phyloP scores from a whole-genome alignment of 2,329 filamentous ascomycete genomes.

The Exophiala phaeomuriformis region DNA sequence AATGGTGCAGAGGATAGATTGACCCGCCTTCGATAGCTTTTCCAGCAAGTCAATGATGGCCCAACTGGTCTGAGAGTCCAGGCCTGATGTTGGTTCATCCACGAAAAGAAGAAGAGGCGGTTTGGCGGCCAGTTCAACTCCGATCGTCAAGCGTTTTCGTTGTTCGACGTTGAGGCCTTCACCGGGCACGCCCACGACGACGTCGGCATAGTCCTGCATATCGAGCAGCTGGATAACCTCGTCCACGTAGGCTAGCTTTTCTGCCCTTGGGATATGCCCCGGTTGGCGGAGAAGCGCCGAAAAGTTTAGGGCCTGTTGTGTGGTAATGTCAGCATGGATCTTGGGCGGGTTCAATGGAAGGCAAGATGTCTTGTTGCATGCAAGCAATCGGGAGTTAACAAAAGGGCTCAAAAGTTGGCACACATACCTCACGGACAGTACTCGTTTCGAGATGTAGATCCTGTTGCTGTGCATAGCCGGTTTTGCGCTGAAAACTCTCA shows the following conservation, averaged over 20 bases:
- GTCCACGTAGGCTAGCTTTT: constrained; percentile 84
- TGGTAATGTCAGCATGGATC: constrained; percentile 3
- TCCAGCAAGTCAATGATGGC: constrained; percentile 56
- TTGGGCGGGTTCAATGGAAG: constrained; percentile 46
- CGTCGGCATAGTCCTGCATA: constrained; percentile 56
- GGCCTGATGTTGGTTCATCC: constrained; percentile 60
- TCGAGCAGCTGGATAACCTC: constrained; percentile 87
- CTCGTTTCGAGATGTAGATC: constrained; percentile 78
- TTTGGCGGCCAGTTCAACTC: constrained; percentile 72
- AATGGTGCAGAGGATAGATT: constrained; percentile 51
- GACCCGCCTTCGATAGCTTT: constrained; percentile 51
- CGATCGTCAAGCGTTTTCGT: constrained; percentile 75
- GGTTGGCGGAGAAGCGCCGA: constrained; percentile 80
- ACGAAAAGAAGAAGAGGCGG: constrained; percentile 61
- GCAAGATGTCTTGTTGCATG: too few species aligned
- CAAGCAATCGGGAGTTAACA: too few species aligned
- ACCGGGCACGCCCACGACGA: constrained; percentile 57
- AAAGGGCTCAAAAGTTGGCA: too few species aligned
- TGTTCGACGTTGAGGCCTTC: constrained; percentile 59
- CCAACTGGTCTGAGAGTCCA: constrained; percentile 59
- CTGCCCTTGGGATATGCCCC: constrained; percentile 56
- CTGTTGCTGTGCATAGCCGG: constrained; percentile 85
- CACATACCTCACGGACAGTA: constrained; percentile 73
- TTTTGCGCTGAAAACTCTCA: constrained; percentile 78
- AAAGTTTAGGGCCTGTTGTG: constrained; percentile 74